Base-by-base conservation (phyloP, 108 stramenopile genomes). In the Cyclostephanos invisitatus region DNA sequence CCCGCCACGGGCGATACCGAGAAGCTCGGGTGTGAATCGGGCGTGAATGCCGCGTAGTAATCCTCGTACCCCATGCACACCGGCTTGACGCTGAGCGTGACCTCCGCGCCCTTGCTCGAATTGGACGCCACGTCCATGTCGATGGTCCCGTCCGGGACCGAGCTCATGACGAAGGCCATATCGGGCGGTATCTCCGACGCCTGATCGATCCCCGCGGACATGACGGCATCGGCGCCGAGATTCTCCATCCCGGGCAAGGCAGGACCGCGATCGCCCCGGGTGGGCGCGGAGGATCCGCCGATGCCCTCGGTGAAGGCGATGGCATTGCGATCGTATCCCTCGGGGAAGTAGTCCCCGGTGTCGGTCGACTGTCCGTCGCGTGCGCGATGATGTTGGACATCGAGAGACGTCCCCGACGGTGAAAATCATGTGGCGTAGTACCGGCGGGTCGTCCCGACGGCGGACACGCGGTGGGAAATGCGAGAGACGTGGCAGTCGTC, bases 21-120 rank as follows among this genome's bases (percentile, higher is more conserved):
- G 37, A 94, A 78, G 15, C 86, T 90, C 32, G 90, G 93, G 62
- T 94, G 90, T 32, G 89, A 90, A 36, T 78, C 89, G 5, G 74
- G 0, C 1, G 86, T 61, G 67, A 91, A 94, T 21, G 83, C 83
- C 15, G 90, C 90, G 67, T 74, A 94, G 54, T 76, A 94, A 78
- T 94, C 93, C 74, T 94, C 93, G 72, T 90, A 94, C 17, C 86
- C 86, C 93, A 94, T 94, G 65, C 93, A 94, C 25, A 88, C 76
- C 11, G 93, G 89, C 46, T 74, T 68, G 44, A 91, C 85, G 18
- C 62, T 72, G 15, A 93, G 68, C 14, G 58, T 20, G 38, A 89
- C 20, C 29, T 82, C 74, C 21, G 69, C 63, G 64, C 84, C 85
- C 32, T 75, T 65, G 73, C 28, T 27, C 7, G 75, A 78, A 25